phyloP scores from a whole-genome alignment of 2,329 filamentous ascomycete species.

The Cryphonectria radicalis region DNA sequence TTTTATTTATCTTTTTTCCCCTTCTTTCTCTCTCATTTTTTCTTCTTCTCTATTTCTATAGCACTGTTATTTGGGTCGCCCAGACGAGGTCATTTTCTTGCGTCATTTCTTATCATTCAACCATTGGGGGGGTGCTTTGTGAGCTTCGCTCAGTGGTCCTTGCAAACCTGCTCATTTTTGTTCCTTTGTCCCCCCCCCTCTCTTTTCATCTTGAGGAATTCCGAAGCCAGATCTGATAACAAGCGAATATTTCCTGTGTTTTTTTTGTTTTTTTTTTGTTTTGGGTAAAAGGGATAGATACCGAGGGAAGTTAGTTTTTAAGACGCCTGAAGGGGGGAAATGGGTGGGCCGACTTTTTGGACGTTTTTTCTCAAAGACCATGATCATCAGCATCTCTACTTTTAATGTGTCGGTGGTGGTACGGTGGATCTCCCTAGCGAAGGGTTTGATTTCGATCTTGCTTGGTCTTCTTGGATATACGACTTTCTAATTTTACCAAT shows the following conservation, averaged over 20 bases:
- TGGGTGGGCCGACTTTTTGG: not conserved
- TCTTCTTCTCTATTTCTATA: not conserved
- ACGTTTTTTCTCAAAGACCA: not conserved
- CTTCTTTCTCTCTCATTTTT: too few species aligned
- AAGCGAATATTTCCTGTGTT: constrained; percentile 5
- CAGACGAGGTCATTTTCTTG: constrained; percentile 22
- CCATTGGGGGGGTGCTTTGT: not conserved
- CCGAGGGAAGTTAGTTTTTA: not conserved
- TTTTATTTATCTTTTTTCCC: not conserved
- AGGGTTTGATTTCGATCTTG: not conserved
- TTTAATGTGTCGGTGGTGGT: not conserved
- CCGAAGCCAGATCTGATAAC: not conserved
- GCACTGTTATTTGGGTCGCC: not conserved
- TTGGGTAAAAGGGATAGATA: not conserved
- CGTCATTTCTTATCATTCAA: not conserved
- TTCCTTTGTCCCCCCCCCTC: not conserved
- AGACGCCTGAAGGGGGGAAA: not conserved
- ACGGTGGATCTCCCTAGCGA: not conserved
- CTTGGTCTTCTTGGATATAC: constrained; percentile 6
- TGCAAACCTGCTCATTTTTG: not conserved
- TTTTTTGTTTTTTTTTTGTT: not conserved
- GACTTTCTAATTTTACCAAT: constrained; percentile 5
- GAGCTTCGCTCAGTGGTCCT: not conserved
- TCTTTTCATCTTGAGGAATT: not conserved
- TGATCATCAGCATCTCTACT: not conserved